These are phyloP conservation scores for Phytophthora citricola DNA, from an alignment of 352 stramenopile genomes.

Conservation along the genomic window DNA sequence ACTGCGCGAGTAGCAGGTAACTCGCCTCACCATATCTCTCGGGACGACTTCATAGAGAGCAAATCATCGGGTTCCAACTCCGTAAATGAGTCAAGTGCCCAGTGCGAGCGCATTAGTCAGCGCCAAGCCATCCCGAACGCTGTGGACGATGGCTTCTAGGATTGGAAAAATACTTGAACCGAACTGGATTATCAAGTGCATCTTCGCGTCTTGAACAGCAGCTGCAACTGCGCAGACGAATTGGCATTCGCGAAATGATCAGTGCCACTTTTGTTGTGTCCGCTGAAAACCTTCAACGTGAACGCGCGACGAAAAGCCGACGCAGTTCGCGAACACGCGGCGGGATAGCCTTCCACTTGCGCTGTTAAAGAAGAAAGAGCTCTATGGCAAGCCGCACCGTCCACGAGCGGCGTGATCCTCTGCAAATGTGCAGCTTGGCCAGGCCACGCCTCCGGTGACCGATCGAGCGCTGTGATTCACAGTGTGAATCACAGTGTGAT, in stretches of 20 bases:
- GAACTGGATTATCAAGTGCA: conserved; percentile 3
- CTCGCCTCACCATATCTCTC: neutral
- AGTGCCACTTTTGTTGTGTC: neutral
- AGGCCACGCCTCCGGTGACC: neutral
- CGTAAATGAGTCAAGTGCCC: conserved; percentile 20
- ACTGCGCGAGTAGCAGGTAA: neutral
- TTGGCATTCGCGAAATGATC: conserved; percentile 3
- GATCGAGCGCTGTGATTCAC: neutral
- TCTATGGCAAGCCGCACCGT: conserved; percentile 36
- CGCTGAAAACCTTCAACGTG: conserved; percentile 13
- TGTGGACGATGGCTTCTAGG: conserved; percentile 1
- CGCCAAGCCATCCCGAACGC: neutral
- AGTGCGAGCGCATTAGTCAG: neutral
- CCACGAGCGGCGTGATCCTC: conserved; percentile 3
- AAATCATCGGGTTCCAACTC: conserved; percentile 17
- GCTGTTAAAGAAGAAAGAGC: conserved; percentile 16
- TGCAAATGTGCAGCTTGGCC: conserved; percentile 11
- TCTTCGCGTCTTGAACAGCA: conserved; percentile 1
- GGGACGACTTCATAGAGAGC: conserved; percentile 1
- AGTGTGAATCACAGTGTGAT: neutral
- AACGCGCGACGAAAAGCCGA: conserved; percentile 6
- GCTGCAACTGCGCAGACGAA: conserved; percentile 2
- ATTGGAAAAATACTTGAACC: neutral
- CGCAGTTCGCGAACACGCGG: conserved; percentile 3
- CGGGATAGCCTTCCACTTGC: conserved; percentile 19